phyloP scores from a whole-genome alignment of 495 filamentous ascomycete species.

The Thozetella sp. region DNA sequence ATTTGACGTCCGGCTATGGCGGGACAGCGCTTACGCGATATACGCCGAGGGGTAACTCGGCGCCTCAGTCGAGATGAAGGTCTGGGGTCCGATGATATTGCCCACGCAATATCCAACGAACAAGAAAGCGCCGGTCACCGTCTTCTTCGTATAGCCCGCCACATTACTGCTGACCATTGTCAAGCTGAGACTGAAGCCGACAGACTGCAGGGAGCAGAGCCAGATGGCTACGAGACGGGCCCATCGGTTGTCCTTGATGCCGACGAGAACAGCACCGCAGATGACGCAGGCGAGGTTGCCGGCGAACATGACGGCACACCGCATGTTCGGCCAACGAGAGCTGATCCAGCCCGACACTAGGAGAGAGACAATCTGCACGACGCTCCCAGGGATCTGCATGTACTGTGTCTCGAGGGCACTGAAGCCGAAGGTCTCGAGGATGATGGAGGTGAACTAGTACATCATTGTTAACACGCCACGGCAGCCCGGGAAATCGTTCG shows the following conservation, averaged over 20 bases:
- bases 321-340: slow-evolving; percentile 35
- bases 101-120: slow-evolving; percentile 59
- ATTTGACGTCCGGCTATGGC: not conserved
- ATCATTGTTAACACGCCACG: not conserved
- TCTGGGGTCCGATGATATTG: slow-evolving; percentile 57
- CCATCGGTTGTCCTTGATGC: slow-evolving; percentile 50
- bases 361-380: slow-evolving; percentile 38
- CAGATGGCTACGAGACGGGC: slow-evolving; percentile 52
- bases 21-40: slow-evolving; percentile 36
- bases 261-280: slow-evolving; percentile 33
- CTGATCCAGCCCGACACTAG: slow-evolving; percentile 36
- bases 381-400: slow-evolving; percentile 46
- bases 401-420: slow-evolving; percentile 57
- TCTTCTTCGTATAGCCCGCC: slow-evolving; percentile 59
- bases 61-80: slow-evolving; percentile 52
- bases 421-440: slow-evolving; percentile 55
- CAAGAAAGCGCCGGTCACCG: slow-evolving; percentile 49
- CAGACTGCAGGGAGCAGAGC: slow-evolving; percentile 34
- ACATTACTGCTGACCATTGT: slow-evolving; percentile 47
- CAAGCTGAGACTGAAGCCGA: slow-evolving; percentile 44
- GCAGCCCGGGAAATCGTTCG: not conserved
- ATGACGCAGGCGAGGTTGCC: slow-evolving; percentile 40
- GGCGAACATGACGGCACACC: slow-evolving; percentile 38
- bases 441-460: slow-evolving; percentile 38
- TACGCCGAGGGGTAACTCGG: slow-evolving; percentile 58